Percentiles rank a stretch among this genome's conserved stretches.
Evolutionary conservation across 345 rosid species (phyloP).

Genomic region (Eucalyptus sp.): DNA sequence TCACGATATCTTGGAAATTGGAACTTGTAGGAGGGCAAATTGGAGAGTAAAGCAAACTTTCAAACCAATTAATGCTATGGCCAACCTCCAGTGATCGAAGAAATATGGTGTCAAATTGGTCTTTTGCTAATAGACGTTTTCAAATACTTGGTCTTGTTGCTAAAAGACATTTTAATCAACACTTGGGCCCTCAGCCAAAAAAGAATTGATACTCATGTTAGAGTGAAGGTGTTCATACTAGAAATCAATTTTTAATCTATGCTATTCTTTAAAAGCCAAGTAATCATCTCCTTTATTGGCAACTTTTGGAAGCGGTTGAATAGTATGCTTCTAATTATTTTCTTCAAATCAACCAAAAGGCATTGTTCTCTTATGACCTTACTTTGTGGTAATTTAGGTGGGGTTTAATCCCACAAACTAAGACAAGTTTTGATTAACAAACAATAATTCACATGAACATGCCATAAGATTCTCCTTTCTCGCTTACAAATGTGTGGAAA

Average conservation of each 20-base stretch:
- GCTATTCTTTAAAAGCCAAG: not conserved
- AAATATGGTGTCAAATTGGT: not conserved
- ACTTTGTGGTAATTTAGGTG: not conserved
- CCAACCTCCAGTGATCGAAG: no score
- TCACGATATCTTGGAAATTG: no score
- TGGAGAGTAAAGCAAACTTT: no score
- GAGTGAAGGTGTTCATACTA: not conserved
- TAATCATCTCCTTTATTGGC: no score
- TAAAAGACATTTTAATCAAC: not conserved
- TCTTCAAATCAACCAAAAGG: not conserved
- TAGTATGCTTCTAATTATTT: no score
- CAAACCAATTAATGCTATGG: no score
- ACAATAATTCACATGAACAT: not conserved
- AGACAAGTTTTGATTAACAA: not conserved
- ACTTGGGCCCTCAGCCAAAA: no score
- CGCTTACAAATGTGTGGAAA: not conserved
- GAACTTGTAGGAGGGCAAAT: no score
- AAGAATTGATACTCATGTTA: no score
- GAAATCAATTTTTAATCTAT: no score
- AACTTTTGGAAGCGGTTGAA: no score
- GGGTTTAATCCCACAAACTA: not conserved
- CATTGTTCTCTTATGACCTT: not conserved
- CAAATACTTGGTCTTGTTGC: not conserved
- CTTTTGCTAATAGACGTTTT: not conserved
- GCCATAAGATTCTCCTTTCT: not conserved